Evolutionary conservation across 2,329 filamentous ascomycete genomes (phyloP).

Genomic region (Madurella mycetomatis): DNA sequence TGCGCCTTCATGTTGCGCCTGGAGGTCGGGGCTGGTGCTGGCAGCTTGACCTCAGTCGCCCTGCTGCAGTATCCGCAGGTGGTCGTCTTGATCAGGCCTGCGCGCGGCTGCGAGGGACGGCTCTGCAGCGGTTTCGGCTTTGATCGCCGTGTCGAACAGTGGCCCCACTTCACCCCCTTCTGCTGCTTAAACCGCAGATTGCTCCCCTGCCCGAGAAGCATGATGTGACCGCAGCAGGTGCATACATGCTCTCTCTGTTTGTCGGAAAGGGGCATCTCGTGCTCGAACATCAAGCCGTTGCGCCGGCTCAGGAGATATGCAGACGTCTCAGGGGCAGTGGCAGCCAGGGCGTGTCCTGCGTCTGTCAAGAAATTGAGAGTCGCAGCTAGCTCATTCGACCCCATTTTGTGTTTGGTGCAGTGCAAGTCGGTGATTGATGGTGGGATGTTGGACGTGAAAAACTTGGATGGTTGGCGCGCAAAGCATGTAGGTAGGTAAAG

Average conservation of each 20-base stretch:
- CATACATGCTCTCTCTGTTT: conserved; percentile 53
- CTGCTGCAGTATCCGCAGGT: conserved; percentile 44
- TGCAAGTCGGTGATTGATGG: background rate
- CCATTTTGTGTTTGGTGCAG: conserved; percentile 10
- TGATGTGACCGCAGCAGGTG: conserved; percentile 56
- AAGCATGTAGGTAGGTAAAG: no score
- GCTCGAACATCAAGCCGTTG: conserved; percentile 45
- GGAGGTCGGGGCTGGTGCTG: conserved; percentile 33
- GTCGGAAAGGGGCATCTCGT: conserved; percentile 42
- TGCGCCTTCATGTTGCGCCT: conserved; percentile 29
- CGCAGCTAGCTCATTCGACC: conserved; percentile 17
- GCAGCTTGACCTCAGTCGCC: conserved; percentile 40
- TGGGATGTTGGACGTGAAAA: background rate
- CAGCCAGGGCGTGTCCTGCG: conserved; percentile 54
- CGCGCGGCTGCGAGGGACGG: background rate
- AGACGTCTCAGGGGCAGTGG: conserved; percentile 51
- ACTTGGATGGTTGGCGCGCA: no score
- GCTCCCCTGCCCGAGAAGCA: conserved; percentile 48
- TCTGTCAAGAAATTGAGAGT: conserved; percentile 48
- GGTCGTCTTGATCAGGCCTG: conserved; percentile 37
- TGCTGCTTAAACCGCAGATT: conserved; percentile 36
- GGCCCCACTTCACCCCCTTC: conserved; percentile 46
- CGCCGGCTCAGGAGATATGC: conserved; percentile 55
- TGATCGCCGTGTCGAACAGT: background rate
- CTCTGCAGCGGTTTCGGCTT: conserved; percentile 14